phyloP scores from a whole-genome alignment of 768 basidiomycete genomes.

The Psilocybe tampanensis region DNA sequence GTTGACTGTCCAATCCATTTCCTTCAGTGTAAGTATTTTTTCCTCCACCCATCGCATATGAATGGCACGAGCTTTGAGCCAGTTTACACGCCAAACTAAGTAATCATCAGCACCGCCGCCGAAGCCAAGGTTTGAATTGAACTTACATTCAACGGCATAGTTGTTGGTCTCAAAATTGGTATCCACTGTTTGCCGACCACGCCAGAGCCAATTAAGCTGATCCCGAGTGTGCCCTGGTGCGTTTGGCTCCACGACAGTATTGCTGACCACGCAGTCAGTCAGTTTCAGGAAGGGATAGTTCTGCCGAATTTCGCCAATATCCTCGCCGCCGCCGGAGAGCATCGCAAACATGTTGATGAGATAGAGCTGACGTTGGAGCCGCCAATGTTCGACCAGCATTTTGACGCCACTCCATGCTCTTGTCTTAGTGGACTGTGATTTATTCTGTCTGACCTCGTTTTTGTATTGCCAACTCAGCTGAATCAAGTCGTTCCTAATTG shows the following conservation, averaged over 20 bases:
- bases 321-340: too few relatives aligned
- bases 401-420: neutral
- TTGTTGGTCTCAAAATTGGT: neutral
- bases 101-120: neutral
- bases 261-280: too few relatives aligned
- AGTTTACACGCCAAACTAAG: slow-evolving; percentile 3
- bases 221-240: neutral
- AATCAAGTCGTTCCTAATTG: neutral
- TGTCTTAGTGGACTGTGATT: neutral
- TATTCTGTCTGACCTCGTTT: neutral
- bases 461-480: neutral
- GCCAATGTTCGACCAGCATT: neutral
- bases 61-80: slow-evolving; percentile 1
- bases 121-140: neutral
- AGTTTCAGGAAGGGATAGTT: too few relatives aligned
- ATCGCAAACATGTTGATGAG: too few relatives aligned
- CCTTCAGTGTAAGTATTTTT: slow-evolving; percentile 1
- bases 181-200: neutral
- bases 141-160: neutral
- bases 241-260: neutral
- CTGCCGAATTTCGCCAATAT: too few relatives aligned
- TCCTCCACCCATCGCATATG: too few relatives aligned
- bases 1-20: slow-evolving; percentile 9
- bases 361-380: neutral
- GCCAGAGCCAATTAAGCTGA: neutral